Conservation (phyloP, 495 filamentous ascomycete species). For the Neurospora sp. region DNA sequence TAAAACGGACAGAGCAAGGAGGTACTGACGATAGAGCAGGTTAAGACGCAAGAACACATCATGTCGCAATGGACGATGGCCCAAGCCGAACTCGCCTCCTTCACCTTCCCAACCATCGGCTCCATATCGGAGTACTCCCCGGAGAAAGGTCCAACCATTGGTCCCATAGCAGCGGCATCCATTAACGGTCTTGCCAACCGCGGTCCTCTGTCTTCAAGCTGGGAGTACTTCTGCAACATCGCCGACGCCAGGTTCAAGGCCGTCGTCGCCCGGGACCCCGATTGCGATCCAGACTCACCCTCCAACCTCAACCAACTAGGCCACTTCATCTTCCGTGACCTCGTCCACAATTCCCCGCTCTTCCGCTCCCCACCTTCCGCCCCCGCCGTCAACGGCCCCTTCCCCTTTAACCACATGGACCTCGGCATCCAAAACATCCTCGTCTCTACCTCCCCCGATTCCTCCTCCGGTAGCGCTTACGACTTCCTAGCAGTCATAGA, state of each 20-base stretch:
- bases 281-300: not conserved
- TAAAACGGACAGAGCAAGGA: not conserved
- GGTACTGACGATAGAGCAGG: not conserved
- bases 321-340: not conserved
- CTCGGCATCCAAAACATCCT: constrained; percentile 23
- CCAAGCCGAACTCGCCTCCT: constrained; percentile 8
- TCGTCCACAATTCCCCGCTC: not conserved
- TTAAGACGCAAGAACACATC: constrained; percentile 17
- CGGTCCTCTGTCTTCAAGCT: constrained; percentile 4
- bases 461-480: constrained; percentile 5
- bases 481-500: constrained; percentile 22
- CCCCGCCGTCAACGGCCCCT: not conserved
- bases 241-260: not conserved
- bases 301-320: not conserved
- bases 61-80: constrained; percentile 18
- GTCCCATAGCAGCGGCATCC: constrained; percentile 1
- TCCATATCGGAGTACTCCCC: constrained; percentile 6
- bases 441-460: constrained; percentile 1
- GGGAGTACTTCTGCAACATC: constrained; percentile 6
- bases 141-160: constrained; percentile 3
- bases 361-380: not conserved
- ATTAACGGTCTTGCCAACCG: not conserved
- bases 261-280: too few relatives aligned
- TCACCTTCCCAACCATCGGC: constrained; percentile 5
- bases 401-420: constrained; percentile 23